phyloP scores from a whole-genome alignment of 2,329 filamentous ascomycete genomes.

The Achaetomium macrosporum region DNA sequence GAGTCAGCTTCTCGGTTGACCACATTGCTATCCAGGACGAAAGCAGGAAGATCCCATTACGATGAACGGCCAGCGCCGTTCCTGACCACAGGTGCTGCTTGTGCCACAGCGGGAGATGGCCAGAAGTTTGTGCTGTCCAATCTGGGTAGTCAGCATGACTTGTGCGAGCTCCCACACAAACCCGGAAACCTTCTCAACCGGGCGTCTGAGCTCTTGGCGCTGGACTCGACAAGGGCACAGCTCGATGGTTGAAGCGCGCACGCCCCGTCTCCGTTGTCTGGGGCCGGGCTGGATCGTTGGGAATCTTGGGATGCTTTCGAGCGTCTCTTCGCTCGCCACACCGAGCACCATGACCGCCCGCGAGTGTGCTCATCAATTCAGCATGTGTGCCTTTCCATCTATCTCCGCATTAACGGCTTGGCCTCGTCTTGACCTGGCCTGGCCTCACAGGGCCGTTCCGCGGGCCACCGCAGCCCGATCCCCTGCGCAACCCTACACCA shows the following conservation, averaged over 20 bases:
- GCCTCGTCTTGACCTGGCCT: neutral
- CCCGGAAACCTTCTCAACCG: constrained; percentile 21
- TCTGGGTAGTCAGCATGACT: constrained; percentile 21
- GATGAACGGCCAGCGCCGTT: neutral
- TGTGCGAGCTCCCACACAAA: constrained; percentile 16
- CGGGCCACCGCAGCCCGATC: constrained; percentile 5
- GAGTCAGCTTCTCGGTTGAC: neutral
- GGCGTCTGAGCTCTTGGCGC: constrained; percentile 20
- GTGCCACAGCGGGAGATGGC: constrained; percentile 6
- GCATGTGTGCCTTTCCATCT: neutral
- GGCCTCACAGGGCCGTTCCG: constrained; percentile 1
- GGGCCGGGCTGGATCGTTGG: constrained; percentile 9
- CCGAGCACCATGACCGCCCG: neutral
- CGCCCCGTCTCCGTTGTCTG: constrained; percentile 21
- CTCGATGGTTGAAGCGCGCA: constrained; percentile 16
- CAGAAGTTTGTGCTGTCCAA: constrained; percentile 15
- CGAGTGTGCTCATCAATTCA: neutral
- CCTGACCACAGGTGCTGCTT: constrained; percentile 2
- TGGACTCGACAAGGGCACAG: constrained; percentile 16
- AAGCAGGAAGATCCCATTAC: neutral
- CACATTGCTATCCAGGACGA: neutral
- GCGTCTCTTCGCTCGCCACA: neutral
- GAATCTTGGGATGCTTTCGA: constrained; percentile 1
- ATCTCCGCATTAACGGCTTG: neutral
- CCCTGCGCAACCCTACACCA: constrained; percentile 11